Conservation (phyloP, 805 yeast genomes). For the Starmerella cellae region DNA sequence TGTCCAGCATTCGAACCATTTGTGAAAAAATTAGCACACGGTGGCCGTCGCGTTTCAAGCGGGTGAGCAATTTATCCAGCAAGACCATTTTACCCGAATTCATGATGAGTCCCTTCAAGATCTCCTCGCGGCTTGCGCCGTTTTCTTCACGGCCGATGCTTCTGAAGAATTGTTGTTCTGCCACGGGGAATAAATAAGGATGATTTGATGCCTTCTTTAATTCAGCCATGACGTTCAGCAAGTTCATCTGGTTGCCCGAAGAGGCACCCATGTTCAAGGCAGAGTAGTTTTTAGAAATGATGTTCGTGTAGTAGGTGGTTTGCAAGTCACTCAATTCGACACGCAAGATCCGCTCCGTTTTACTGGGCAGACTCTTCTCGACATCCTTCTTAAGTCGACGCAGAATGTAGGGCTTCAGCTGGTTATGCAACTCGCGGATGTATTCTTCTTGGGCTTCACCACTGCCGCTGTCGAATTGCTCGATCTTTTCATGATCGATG, state of each 20-base stretch:
- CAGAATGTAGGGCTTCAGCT: conserved; percentile 81
- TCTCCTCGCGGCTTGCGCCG: conserved; percentile 54
- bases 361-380: conserved; percentile 90
- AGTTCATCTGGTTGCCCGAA: conserved; percentile 64
- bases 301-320: conserved; percentile 87
- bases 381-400: conserved; percentile 94
- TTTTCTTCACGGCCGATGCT: conserved; percentile 44
- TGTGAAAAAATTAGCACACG: conserved; percentile 90
- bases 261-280: conserved; percentile 79
- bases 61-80: conserved; percentile 71
- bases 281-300: conserved; percentile 78
- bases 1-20: conserved; percentile 94
- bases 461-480: conserved; percentile 45
- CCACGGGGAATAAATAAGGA: conserved; percentile 88
- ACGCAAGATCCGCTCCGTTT: conserved; percentile 85
- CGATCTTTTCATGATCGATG: conserved; percentile 80
- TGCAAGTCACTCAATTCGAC: conserved; percentile 92
- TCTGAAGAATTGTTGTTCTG: conserved; percentile 58
- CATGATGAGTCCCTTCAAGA: conserved; percentile 86
- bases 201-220: conserved; percentile 94
- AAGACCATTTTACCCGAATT: conserved; percentile 97
- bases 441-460: conserved; percentile 71
- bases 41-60: conserved; percentile 86
- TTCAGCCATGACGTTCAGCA: conserved; percentile 87
- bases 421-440: conserved; percentile 69